These are phyloP conservation scores for Apodospora peruviana DNA, from an alignment of 495 filamentous ascomycete species.

Conservation along the genomic window DNA sequence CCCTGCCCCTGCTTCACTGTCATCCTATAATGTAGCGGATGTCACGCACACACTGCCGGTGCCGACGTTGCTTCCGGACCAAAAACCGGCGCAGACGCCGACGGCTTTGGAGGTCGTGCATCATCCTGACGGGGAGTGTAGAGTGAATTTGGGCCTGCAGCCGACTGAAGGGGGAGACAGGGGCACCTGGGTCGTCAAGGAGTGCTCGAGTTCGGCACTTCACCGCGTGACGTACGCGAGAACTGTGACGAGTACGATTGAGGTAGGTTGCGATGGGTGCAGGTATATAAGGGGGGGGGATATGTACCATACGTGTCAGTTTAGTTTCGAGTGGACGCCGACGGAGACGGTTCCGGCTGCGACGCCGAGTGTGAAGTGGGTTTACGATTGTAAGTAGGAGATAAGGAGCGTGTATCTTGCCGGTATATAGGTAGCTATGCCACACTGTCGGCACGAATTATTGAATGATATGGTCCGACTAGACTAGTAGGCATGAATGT, in stretches of 20 bases:
- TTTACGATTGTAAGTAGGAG: no score
- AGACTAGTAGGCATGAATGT: no score
- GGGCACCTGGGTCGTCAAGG: not conserved
- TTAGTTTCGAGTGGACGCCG: no score
- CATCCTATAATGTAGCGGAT: not conserved
- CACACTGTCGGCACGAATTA: no score
- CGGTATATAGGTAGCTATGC: no score
- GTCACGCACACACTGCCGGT: not conserved
- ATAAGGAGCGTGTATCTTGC: no score
- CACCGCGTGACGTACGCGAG: not conserved
- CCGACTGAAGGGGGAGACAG: not conserved
- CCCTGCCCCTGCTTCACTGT: not conserved
- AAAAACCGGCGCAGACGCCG: constrained; percentile 2
- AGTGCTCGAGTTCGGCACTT: not conserved
- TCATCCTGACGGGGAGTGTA: constrained; percentile 3
- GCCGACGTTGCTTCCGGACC: constrained; percentile 3
- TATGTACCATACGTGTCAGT: no score
- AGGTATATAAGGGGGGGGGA: constrained; percentile 1
- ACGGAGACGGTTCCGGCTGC: no score
- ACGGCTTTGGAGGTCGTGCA: constrained; percentile 1
- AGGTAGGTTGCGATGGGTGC: constrained; percentile 5
- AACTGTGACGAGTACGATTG: constrained; percentile 1
- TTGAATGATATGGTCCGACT: no score
- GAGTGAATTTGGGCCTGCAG: not conserved
- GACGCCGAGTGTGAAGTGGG: no score